Conservation (phyloP, 805 yeast species). For the Schwanniomyces vanrijiae region DNA sequence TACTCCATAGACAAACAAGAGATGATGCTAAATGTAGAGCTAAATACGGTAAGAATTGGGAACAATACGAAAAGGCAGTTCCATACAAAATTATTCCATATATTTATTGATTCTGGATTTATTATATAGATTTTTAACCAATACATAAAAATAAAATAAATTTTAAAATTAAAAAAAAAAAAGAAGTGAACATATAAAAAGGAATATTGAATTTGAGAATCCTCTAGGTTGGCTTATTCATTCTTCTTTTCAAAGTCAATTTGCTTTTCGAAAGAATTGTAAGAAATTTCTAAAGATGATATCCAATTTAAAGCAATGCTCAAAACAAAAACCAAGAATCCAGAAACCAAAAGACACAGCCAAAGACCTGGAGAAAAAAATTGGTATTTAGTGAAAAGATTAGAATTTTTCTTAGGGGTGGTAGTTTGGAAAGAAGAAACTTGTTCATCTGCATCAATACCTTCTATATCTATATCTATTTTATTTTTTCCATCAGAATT, state of each 20-base stretch:
- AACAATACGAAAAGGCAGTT: constrained; percentile 72
- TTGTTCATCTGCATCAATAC: background rate
- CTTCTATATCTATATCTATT: background rate
- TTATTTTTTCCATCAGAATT: constrained; percentile 28
- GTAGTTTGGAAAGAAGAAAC: constrained; percentile 19
- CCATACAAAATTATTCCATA: constrained; percentile 92
- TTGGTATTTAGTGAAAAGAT: constrained; percentile 62
- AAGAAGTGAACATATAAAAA: background rate
- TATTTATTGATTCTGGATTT: constrained; percentile 50
- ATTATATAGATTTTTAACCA: background rate
- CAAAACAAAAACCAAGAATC: constrained; percentile 57
- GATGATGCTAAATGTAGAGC: constrained; percentile 88
- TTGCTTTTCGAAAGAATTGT: constrained; percentile 78
- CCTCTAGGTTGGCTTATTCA: constrained; percentile 19
- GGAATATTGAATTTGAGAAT: background rate
- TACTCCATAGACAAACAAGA: constrained; percentile 85
- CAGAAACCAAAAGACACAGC: constrained; percentile 68
- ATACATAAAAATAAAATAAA: background rate
- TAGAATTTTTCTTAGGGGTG: constrained; percentile 18
- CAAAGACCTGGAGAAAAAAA: constrained; percentile 81
- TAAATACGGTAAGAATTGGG: constrained; percentile 89
- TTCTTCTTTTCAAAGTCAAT: constrained; percentile 51
- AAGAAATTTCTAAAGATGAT: constrained; percentile 68
- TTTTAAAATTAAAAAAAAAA: background rate
- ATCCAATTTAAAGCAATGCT: constrained; percentile 71